Conservation (phyloP, 305 asterid genomes). For the Rubia peregrina region DNA sequence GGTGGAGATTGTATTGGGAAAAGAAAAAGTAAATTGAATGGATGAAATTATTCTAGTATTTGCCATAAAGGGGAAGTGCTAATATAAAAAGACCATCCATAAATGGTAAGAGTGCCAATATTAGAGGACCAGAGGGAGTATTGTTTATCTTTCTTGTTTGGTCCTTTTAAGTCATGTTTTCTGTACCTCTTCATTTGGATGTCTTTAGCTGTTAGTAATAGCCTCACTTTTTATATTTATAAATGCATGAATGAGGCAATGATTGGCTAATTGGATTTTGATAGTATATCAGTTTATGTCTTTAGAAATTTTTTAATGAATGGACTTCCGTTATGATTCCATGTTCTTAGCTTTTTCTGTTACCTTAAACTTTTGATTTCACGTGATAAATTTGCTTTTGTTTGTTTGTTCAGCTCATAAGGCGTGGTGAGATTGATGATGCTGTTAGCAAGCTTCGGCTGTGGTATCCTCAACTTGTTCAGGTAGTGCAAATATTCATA, state of each 20-base stretch:
- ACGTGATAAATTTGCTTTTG: slow-evolving; percentile 4
- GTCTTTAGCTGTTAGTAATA: neutral
- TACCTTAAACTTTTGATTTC: neutral
- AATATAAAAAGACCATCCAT: too few relatives aligned
- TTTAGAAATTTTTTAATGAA: neutral
- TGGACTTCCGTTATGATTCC: neutral
- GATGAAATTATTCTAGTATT: too few relatives aligned
- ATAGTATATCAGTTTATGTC: neutral
- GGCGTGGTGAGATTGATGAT: slow-evolving; percentile 71
- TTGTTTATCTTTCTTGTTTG: neutral
- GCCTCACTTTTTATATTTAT: neutral
- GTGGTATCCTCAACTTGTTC: slow-evolving; percentile 72
- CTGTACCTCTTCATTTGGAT: neutral
- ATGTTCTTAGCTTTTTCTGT: neutral
- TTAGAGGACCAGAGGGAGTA: too few relatives aligned
- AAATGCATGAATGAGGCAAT: too few relatives aligned
- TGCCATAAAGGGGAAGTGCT: too few relatives aligned
- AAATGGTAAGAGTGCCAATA: too few relatives aligned
- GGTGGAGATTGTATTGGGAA: too few relatives aligned
- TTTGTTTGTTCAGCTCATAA: slow-evolving; percentile 51
- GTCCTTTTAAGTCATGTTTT: neutral
- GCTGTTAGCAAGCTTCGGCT: slow-evolving; percentile 47
- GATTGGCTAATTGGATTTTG: neutral
- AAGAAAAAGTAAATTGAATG: too few relatives aligned
- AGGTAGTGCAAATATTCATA: slow-evolving; percentile 39